Evolutionary conservation across 2,329 filamentous ascomycete genomes (phyloP).

Genomic region (Aspergillus carbonarius): DNA sequence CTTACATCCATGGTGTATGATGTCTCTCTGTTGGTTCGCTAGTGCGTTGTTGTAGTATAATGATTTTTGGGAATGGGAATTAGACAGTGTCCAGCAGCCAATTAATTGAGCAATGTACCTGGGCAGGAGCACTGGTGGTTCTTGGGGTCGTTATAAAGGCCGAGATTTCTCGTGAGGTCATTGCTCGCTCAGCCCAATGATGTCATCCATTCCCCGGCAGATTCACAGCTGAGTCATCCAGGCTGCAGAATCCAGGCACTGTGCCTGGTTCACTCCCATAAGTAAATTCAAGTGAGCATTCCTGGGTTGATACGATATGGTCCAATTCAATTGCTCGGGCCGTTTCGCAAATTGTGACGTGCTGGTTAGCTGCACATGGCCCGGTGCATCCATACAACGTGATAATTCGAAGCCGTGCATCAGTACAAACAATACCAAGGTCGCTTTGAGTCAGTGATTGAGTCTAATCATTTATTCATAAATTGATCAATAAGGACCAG

Average conservation of each 20-base stretch:
- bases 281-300: background rate
- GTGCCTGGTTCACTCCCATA: background rate
- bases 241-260: background rate
- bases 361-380: no score
- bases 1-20: slow-evolving; percentile 22
- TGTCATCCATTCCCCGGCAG: slow-evolving; percentile 1
- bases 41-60: no score
- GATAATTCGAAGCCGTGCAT: no score
- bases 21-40: no score
- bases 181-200: slow-evolving; percentile 4
- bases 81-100: background rate
- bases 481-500: background rate
- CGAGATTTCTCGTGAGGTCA: slow-evolving; percentile 4
- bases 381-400: no score
- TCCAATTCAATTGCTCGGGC: background rate
- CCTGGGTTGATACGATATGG: no score
- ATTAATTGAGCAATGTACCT: background rate
- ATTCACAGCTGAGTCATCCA: background rate
- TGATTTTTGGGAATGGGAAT: no score
- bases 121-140: no score
- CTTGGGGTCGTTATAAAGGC: background rate
- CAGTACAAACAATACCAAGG: no score
- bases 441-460: background rate
- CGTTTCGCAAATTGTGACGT: no score
- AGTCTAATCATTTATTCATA: slow-evolving; percentile 4